phyloP scores from a whole-genome alignment of 495 filamentous ascomycete genomes.

The Penicillium maclennaniae region DNA sequence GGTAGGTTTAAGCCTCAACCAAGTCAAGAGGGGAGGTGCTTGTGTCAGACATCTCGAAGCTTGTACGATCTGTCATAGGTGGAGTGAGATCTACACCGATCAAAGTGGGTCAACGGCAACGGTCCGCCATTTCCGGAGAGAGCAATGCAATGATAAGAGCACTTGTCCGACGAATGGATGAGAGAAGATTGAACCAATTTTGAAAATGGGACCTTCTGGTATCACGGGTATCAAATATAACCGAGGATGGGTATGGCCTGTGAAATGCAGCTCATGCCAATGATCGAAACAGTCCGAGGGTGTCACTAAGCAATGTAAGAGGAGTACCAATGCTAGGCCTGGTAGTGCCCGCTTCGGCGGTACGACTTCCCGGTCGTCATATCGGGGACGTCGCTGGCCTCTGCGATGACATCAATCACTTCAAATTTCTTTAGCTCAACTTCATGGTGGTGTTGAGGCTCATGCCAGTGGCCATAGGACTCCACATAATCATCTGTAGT shows the following conservation, averaged over 20 bases:
- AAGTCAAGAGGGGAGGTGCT: background rate
- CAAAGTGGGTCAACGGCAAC: slow-evolving; percentile 8
- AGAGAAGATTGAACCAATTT: background rate
- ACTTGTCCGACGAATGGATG: background rate
- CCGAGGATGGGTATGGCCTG: background rate
- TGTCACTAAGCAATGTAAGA: background rate
- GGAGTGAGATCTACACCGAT: slow-evolving; percentile 8
- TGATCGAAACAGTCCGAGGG: background rate
- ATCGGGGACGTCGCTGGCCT: background rate
- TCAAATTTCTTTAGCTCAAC: background rate
- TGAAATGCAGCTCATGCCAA: background rate
- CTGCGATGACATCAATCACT: background rate
- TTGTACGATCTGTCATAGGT: background rate
- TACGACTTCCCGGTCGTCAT: background rate
- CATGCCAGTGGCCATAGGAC: background rate
- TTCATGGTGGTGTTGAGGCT: background rate
- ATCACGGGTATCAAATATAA: background rate
- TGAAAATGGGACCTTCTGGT: background rate
- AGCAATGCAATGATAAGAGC: background rate
- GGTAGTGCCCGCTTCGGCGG: background rate
- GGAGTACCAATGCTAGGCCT: background rate
- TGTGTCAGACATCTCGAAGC: background rate
- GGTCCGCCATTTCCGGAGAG: slow-evolving; percentile 6
- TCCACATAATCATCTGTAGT: background rate
- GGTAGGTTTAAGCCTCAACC: background rate